Conservation (phyloP, 768 basidiomycete genomes). For the Lentinula edodes region DNA sequence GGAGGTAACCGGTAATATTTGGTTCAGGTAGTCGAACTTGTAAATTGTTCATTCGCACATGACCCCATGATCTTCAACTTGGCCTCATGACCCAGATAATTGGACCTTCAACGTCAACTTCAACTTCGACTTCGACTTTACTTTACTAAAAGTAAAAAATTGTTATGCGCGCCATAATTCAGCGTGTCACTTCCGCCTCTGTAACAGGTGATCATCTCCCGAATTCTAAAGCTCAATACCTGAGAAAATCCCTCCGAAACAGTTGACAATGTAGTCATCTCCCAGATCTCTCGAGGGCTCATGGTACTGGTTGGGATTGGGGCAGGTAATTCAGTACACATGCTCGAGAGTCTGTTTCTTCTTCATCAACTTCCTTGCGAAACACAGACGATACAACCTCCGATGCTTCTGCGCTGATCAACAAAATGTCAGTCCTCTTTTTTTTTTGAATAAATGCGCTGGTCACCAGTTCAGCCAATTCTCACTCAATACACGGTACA, state of each 20-base stretch:
- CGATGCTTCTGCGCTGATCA: conserved; percentile 68
- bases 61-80: too few relatives aligned
- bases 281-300: conserved; percentile 77
- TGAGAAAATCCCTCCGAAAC: not conserved
- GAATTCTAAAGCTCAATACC: not conserved
- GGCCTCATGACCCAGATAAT: too few relatives aligned
- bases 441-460: not conserved
- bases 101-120: too few relatives aligned
- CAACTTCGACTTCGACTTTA: too few relatives aligned
- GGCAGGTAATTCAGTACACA: conserved; percentile 39
- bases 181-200: conserved; percentile 80
- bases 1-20: too few relatives aligned
- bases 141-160: too few relatives aligned
- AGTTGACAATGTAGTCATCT: conserved; percentile 81
- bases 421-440: conserved; percentile 65
- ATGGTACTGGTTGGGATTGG: conserved; percentile 92
- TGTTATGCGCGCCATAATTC: conserved; percentile 79
- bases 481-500: not conserved
- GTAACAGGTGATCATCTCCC: conserved; percentile 53
- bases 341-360: conserved; percentile 1
- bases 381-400: conserved; percentile 72
- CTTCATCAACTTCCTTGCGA: not conserved
- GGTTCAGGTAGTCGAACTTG: not conserved
- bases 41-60: not conserved
- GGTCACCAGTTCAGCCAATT: not conserved